These are phyloP conservation scores for Myriosclerotinia duriaeana DNA, from an alignment of 2,329 filamentous ascomycete genomes.

Conservation along the genomic window DNA sequence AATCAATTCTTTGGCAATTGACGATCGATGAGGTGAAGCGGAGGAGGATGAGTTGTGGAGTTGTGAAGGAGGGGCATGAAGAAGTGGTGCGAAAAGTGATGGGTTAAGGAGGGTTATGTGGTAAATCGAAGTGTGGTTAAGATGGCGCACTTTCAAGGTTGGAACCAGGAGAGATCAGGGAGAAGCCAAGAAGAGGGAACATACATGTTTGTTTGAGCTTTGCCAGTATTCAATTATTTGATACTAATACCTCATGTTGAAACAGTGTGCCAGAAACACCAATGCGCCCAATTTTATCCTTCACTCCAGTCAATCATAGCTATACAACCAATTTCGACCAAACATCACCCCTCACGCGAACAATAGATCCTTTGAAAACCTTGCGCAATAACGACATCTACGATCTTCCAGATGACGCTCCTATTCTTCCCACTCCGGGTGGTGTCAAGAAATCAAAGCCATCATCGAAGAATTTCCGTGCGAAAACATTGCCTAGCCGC, in stretches of 20 bases:
- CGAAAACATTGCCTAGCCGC: constrained; percentile 23
- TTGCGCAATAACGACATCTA: constrained; percentile 28
- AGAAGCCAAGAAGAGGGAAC: background rate
- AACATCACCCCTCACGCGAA: constrained; percentile 21
- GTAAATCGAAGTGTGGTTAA: background rate
- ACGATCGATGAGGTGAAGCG: background rate
- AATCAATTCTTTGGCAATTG: background rate
- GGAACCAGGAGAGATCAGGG: background rate
- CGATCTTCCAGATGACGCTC: constrained; percentile 25
- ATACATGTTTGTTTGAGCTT: background rate
- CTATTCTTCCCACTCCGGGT: constrained; percentile 13
- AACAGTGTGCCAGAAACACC: background rate
- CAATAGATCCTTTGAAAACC: constrained; percentile 27
- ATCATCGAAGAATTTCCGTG: constrained; percentile 21
- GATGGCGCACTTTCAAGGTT: constrained; percentile 6
- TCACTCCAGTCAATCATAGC: constrained; percentile 32
- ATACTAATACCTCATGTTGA: background rate
- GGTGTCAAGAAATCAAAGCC: constrained; percentile 24
- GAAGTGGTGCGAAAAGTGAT: background rate
- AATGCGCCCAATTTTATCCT: constrained; percentile 24
- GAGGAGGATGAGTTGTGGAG: background rate
- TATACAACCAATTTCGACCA: background rate
- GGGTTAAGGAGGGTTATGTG: background rate
- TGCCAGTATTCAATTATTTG: background rate
- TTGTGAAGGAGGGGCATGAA: background rate